Evolutionary conservation across 331 rosid genomes (phyloP), one percentile per base, ranked within the genome.

Genomic region (Acacia concinna): DNA sequence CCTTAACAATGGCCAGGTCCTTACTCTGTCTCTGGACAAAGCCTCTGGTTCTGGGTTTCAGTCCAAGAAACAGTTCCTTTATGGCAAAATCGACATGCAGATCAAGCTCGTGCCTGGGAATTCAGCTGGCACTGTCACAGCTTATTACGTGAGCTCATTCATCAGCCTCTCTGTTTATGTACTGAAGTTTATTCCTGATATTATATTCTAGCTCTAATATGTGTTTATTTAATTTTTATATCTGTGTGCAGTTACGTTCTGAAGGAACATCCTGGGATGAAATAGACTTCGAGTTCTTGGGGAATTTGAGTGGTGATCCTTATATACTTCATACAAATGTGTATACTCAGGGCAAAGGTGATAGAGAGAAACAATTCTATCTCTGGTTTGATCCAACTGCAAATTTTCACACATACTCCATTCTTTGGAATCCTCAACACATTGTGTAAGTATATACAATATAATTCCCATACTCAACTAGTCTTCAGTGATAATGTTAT

Each of bases 301-400:
- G 94, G 4, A 92, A 92, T 46, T 71, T 86, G 54, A 90, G 90
- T 21, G 89, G 94, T 37, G 86, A 92, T 32, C 94, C 94, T 56
- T 92, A 90, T 10, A 77, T 85, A 71, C 86, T 89, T 77, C 97
- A 92, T 51, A 92, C 97, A 1, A 92, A 92, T 25, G 86, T 90
- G 31, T 92, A 64, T 75, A 83, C 84, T 4, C 90, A 86, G 75
- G 97, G 96, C 15, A 87, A 85, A 46, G 96, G 96, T 28, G 71
- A 82, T 25, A 87, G 88, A 84, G 96, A 90, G 86, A 88, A 88
- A 9, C 92, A 88, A 17, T 88, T 90, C 65, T 82, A 87, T 41
- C 87, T 92, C 15, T 92, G 95, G 97, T 92, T 92, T 34, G 97
- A 92, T 49, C 97, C 96, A 44, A 87, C 97, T 2, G 81, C 91